phyloP scores from a whole-genome alignment of 768 basidiomycete genomes.

The Suillus occidentalis region DNA sequence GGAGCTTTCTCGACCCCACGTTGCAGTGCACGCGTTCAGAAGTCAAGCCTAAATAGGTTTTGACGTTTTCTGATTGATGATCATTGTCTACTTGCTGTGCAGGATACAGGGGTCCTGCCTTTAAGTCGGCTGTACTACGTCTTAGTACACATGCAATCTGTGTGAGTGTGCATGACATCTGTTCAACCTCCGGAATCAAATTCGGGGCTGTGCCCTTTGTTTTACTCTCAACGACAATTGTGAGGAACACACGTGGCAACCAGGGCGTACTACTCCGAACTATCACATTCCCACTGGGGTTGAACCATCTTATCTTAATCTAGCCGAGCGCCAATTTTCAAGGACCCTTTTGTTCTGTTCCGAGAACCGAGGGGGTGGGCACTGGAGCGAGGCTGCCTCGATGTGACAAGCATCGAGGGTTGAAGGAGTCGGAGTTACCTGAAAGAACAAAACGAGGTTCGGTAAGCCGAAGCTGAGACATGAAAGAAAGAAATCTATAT shows the following conservation, averaged over 20 bases:
- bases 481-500: conserved; percentile 40
- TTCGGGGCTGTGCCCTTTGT: conserved; percentile 3
- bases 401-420: conserved; percentile 36
- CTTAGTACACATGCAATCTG: neutral
- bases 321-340: conserved; percentile 2
- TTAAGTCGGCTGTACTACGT: neutral
- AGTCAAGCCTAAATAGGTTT: neutral
- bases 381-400: conserved; percentile 37
- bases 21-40: conserved; percentile 2
- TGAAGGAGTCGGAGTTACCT: conserved; percentile 35
- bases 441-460: conserved; percentile 42
- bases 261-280: conserved; percentile 19
- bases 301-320: conserved; percentile 11
- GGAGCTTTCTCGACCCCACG: neutral
- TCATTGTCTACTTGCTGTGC: neutral
- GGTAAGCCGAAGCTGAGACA: conserved; percentile 39
- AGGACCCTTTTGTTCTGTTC: conserved; percentile 15
- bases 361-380: conserved; percentile 20
- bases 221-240: neutral
- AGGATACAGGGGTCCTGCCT: neutral
- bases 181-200: neutral
- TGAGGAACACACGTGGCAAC: conserved; percentile 19
- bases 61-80: neutral
- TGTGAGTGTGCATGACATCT: neutral
- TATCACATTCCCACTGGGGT: conserved; percentile 32